Conservation (phyloP, 768 basidiomycete genomes). For the Phylloporus sp. region DNA sequence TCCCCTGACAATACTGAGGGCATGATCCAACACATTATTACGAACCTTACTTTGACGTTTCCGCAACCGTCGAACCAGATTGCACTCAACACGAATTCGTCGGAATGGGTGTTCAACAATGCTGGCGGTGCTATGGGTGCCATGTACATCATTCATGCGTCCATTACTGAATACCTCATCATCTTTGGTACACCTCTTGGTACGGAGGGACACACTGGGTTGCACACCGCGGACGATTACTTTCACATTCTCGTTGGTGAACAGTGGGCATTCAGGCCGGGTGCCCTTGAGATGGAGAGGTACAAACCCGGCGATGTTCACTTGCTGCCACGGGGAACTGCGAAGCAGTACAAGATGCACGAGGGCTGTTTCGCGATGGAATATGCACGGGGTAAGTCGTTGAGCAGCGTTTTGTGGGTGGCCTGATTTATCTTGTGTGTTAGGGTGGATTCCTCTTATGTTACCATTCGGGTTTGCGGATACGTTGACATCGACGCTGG, state of each 20-base stretch:
- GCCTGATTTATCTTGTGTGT: neutral
- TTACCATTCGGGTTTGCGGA: slow-evolving; percentile 92
- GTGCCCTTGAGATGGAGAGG: slow-evolving; percentile 77
- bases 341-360: slow-evolving; percentile 98
- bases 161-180: slow-evolving; percentile 94
- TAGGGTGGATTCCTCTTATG: slow-evolving; percentile 98
- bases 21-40: slow-evolving; percentile 79
- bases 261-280: slow-evolving; percentile 89
- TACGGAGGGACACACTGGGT: slow-evolving; percentile 92
- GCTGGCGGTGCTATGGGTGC: slow-evolving; percentile 98
- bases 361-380: slow-evolving; percentile 95
- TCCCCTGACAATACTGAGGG: slow-evolving; percentile 61
- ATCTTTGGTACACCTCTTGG: slow-evolving; percentile 96
- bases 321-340: slow-evolving; percentile 72
- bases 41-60: slow-evolving; percentile 73
- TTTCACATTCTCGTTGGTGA: slow-evolving; percentile 94
- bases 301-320: slow-evolving; percentile 86
- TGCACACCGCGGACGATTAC: slow-evolving; percentile 97
- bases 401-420: neutral
- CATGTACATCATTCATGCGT: slow-evolving; percentile 97
- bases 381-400: slow-evolving; percentile 76
- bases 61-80: slow-evolving; percentile 50
- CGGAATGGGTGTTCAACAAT: slow-evolving; percentile 95
- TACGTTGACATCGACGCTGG: slow-evolving; percentile 81
- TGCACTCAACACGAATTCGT: slow-evolving; percentile 51